phyloP scores from a whole-genome alignment of 164 flowering plant genomes.

The Euptelea pleiosperma region DNA sequence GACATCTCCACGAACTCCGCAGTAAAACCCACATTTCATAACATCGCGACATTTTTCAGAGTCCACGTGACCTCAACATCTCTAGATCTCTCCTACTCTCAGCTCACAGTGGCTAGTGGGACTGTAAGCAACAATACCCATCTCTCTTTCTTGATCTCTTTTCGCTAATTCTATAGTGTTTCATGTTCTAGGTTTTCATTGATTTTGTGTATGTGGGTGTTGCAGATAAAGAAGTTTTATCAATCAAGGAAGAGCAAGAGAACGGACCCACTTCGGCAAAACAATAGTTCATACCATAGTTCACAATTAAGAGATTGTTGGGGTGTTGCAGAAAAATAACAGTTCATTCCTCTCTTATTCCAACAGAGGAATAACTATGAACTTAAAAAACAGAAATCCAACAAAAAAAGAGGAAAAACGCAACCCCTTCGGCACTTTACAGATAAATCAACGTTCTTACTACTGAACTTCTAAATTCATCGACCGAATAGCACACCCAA shows the following conservation, averaged over 20 bases:
- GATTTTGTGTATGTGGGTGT: not conserved
- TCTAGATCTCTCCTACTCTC: conserved; percentile 56
- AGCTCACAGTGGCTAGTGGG: conserved; percentile 59
- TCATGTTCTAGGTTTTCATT: not conserved
- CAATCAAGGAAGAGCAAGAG: conserved; percentile 77
- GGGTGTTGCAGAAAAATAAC: no score
- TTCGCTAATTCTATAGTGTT: not conserved
- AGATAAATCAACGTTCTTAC: conserved; percentile 62
- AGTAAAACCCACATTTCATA: conserved; percentile 57
- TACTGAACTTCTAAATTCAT: conserved; percentile 41
- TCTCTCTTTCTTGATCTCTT: not conserved
- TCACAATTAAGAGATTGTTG: no score
- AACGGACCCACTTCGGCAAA: no score
- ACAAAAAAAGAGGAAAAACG: conserved; percentile 10
- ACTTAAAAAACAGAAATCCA: not conserved
- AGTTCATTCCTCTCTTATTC: no score
- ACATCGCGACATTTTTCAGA: conserved; percentile 87
- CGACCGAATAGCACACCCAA: conserved; percentile 16
- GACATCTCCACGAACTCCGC: conserved; percentile 76
- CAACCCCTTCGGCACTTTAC: conserved; percentile 95
- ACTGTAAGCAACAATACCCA: conserved; percentile 36
- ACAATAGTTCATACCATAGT: no score
- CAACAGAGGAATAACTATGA: no score
- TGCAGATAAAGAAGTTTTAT: conserved; percentile 76
- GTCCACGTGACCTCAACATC: conserved; percentile 77